Evolutionary conservation across 176 grass and related monocot genomes (phyloP).

Genomic region (Saccharum officinarum): DNA sequence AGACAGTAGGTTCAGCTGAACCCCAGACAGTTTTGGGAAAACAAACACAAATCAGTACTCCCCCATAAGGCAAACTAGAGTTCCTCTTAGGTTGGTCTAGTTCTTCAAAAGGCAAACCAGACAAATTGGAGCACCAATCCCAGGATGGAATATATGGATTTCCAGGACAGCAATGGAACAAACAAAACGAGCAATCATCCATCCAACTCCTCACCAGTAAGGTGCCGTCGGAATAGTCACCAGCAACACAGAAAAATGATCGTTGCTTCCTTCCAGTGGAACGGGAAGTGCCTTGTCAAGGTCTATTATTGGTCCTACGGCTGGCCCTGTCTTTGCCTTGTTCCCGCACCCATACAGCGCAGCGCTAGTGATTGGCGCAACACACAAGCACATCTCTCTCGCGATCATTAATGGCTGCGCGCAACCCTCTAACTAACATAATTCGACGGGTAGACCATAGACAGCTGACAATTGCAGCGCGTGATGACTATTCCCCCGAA

Average conservation of each 20-base stretch:
- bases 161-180: background rate
- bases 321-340: background rate
- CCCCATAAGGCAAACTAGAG: background rate
- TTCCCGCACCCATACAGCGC: background rate
- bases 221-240: background rate
- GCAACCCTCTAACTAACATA: constrained; percentile 21
- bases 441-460: background rate
- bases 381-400: constrained; percentile 50
- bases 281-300: background rate
- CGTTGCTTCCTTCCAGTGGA: constrained; percentile 10
- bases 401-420: constrained; percentile 35
- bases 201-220: constrained; percentile 6
- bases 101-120: background rate
- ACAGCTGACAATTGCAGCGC: constrained; percentile 22
- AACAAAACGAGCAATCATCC: background rate
- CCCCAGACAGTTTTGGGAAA: background rate
- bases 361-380: constrained; percentile 28
- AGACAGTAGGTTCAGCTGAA: background rate
- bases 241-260: background rate
- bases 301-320: background rate
- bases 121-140: background rate
- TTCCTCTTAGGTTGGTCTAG: background rate
- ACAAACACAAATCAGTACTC: background rate
- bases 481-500: background rate
- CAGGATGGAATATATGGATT: background rate